These are phyloP conservation scores for Aspergillus wentii DNA, from an alignment of 495 filamentous ascomycete species.

Conservation along the genomic window DNA sequence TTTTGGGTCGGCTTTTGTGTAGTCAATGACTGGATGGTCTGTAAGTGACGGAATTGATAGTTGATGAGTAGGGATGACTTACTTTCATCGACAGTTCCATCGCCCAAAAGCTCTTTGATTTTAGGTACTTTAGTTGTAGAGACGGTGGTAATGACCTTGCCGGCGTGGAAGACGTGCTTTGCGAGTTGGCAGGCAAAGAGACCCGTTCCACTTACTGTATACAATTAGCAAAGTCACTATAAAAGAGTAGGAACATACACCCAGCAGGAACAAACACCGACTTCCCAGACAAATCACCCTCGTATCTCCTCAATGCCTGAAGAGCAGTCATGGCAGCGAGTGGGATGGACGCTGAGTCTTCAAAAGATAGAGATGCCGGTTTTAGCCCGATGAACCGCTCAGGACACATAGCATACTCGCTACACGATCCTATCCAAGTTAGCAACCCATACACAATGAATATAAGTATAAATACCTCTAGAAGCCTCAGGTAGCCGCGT, in stretches of 20 bases:
- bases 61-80: conserved; percentile 17
- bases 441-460: no score
- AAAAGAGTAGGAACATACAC: conserved; percentile 9
- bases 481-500: conserved; percentile 24
- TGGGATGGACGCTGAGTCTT: conserved; percentile 37
- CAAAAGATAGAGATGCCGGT: conserved; percentile 29
- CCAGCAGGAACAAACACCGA: conserved; percentile 50
- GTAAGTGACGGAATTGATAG: conserved; percentile 1
- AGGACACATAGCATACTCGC: conserved; percentile 35
- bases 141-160: conserved; percentile 47
- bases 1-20: conserved; percentile 37
- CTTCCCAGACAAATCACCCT: conserved; percentile 43
- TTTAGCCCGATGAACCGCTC: conserved; percentile 34
- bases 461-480: no score
- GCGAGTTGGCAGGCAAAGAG: conserved; percentile 46
- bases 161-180: conserved; percentile 47
- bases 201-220: conserved; percentile 46
- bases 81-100: conserved; percentile 24
- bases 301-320: conserved; percentile 36
- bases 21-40: conserved; percentile 43
- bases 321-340: conserved; percentile 35
- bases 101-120: conserved; percentile 35
- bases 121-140: conserved; percentile 47
- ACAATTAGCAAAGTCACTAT: neutral
- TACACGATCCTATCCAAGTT: conserved; percentile 26